Percentiles rank a stretch among this genome's conserved stretches.
Evolutionary conservation across 768 basidiomycete species (phyloP).

Genomic region (Lactarius pseudohatsudake): DNA sequence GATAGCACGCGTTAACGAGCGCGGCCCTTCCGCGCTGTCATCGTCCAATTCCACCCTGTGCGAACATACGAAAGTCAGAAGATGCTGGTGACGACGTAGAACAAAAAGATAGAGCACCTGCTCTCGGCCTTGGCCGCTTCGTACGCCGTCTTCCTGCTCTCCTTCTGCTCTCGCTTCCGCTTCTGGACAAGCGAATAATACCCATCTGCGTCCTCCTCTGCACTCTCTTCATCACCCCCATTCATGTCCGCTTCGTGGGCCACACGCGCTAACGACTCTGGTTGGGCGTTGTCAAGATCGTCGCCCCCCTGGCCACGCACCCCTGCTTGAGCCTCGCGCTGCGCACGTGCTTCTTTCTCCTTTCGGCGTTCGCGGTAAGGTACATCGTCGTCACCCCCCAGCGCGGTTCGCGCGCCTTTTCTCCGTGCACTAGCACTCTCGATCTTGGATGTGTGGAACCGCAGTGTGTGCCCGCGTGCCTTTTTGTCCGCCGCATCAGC

Average conservation of each 20-base stretch:
- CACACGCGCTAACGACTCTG: conserved; percentile 36
- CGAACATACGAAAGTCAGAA: conserved; percentile 9
- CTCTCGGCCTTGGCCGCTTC: conserved; percentile 59
- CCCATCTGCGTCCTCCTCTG: conserved; percentile 55
- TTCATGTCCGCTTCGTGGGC: conserved; percentile 39
- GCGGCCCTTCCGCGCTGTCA: conserved; percentile 63
- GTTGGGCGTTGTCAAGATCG: conserved; percentile 62
- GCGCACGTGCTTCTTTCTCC: conserved; percentile 55
- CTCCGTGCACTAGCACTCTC: conserved; percentile 77
- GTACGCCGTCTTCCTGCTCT: conserved; percentile 78
- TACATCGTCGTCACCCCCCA: conserved; percentile 93
- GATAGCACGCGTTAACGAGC: conserved; percentile 87
- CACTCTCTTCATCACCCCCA: conserved; percentile 39
- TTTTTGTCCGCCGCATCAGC: conserved; percentile 83
- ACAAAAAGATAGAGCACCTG: conserved; percentile 45
- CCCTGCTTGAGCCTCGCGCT: conserved; percentile 52
- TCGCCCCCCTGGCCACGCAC: conserved; percentile 56
- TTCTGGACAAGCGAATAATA: conserved; percentile 92
- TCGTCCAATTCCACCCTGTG: conserved; percentile 39
- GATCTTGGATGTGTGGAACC: conserved; percentile 93
- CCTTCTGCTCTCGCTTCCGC: conserved; percentile 67
- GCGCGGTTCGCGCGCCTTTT: conserved; percentile 66
- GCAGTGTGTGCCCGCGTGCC: conserved; percentile 75
- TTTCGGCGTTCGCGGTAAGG: conserved; percentile 80
- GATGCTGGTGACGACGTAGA: background rate